Percentiles rank a stretch among this genome's conserved stretches.
Evolutionary conservation across 2,329 filamentous ascomycete species (phyloP).

Genomic region (Neofusicoccum parvum): DNA sequence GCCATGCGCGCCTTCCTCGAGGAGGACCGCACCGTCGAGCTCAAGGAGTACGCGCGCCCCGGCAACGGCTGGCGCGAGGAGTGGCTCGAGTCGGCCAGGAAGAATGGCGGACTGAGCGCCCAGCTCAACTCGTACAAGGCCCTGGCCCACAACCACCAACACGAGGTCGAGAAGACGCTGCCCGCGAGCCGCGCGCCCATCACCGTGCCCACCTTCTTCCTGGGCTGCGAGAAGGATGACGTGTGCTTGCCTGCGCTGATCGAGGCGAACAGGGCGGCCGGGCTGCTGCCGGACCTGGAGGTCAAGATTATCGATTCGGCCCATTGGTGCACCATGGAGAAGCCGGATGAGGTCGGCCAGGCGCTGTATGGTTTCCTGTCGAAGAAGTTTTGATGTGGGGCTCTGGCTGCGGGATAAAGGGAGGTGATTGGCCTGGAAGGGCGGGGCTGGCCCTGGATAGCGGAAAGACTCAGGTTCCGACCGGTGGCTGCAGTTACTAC

Average conservation of each 20-base stretch:
- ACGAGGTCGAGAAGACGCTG: slow-evolving; percentile 31
- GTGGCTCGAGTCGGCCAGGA: slow-evolving; percentile 39
- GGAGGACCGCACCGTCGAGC: slow-evolving; percentile 15
- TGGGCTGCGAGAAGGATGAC: slow-evolving; percentile 37
- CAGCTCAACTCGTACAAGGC: slow-evolving; percentile 44
- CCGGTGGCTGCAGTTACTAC: too few relatives aligned
- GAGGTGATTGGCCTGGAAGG: too few relatives aligned
- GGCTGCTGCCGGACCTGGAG: slow-evolving; percentile 37
- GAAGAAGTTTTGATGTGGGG: slow-evolving; percentile 14
- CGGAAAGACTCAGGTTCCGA: too few relatives aligned
- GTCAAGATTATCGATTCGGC: slow-evolving; percentile 35
- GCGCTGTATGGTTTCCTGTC: slow-evolving; percentile 28
- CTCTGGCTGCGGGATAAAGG: too few relatives aligned
- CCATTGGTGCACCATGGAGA: slow-evolving; percentile 42
- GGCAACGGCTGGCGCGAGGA: slow-evolving; percentile 33
- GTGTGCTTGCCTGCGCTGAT: slow-evolving; percentile 38
- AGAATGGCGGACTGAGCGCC: slow-evolving; percentile 35
- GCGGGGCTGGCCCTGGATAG: too few relatives aligned
- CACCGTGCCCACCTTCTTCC: slow-evolving; percentile 41
- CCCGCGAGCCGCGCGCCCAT: slow-evolving; percentile 29
- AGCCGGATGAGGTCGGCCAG: slow-evolving; percentile 32
- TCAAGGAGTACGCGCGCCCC: slow-evolving; percentile 38
- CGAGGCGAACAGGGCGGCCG: slow-evolving; percentile 28
- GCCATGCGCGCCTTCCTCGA: slow-evolving; percentile 36
- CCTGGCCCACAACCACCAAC: slow-evolving; percentile 29